These are phyloP conservation scores for Fusarium beomiforme DNA, from an alignment of 2,329 filamentous ascomycete species.

Conservation along the genomic window DNA sequence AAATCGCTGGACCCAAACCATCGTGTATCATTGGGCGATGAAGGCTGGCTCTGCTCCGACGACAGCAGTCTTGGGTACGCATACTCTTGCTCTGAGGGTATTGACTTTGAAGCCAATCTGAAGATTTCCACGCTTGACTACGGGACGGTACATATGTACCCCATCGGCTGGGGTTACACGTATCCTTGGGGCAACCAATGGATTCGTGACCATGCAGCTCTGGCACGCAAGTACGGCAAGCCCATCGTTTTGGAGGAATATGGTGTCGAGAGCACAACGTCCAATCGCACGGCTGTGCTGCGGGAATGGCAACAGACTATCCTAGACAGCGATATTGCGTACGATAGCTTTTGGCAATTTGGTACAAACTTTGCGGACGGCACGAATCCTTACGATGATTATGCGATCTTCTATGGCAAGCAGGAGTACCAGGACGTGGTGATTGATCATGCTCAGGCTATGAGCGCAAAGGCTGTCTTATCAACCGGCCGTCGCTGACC, in stretches of 20 bases:
- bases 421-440: background rate
- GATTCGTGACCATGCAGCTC: background rate
- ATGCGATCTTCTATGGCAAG: background rate
- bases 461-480: background rate
- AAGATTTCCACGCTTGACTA: background rate
- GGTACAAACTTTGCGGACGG: background rate
- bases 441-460: background rate
- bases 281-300: background rate
- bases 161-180: background rate
- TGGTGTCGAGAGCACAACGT: background rate
- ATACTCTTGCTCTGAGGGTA: background rate
- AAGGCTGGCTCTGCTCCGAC: background rate
- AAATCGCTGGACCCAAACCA: background rate
- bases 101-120: background rate
- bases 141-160: background rate
- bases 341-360: background rate
- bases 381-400: background rate
- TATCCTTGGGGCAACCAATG: constrained; percentile 4
- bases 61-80: background rate
- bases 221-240: background rate
- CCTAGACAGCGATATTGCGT: background rate
- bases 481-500: background rate
- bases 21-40: background rate
- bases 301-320: background rate
- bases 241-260: background rate